These are phyloP conservation scores for Globisporangium takayamanum DNA, from an alignment of 352 stramenopile genomes.

Conservation along the genomic window DNA sequence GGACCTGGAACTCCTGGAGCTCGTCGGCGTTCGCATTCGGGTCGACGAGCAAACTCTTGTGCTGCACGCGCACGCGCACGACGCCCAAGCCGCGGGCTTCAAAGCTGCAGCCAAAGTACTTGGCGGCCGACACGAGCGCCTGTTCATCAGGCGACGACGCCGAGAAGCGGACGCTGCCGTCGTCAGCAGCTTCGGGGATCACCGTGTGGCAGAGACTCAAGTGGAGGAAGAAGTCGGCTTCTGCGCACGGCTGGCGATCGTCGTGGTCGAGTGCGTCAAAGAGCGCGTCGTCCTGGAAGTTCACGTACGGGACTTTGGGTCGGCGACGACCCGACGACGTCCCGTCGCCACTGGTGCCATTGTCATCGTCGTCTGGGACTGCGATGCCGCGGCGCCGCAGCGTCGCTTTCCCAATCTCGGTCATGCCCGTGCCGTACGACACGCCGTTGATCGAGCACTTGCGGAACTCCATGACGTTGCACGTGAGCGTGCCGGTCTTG, in stretches of 20 bases:
- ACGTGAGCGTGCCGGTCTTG: conserved; percentile 98
- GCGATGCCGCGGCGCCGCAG: background rate
- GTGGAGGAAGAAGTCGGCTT: background rate
- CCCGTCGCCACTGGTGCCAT: background rate
- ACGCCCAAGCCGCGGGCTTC: conserved; percentile 20
- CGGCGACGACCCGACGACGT: background rate
- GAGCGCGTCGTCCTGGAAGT: conserved; percentile 38
- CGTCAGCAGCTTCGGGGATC: conserved; percentile 23
- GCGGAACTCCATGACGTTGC: conserved; percentile 97
- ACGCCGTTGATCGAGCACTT: conserved; percentile 77
- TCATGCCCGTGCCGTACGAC: conserved; percentile 84
- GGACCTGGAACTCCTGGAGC: conserved; percentile 32
- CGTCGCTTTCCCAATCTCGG: conserved; percentile 1
- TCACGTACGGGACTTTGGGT: background rate
- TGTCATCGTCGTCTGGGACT: background rate
- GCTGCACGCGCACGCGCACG: conserved; percentile 16
- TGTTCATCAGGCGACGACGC: background rate
- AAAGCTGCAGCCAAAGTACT: conserved; percentile 1
- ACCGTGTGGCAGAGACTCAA: conserved; percentile 1
- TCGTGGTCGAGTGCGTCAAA: conserved; percentile 54
- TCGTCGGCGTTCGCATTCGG: background rate
- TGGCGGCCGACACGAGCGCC: background rate
- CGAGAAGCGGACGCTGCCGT: background rate
- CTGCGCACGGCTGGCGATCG: background rate
- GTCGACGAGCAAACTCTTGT: background rate